Conservation (phyloP, 2,329 filamentous ascomycete genomes). For the Mycocentrospora acerina region DNA sequence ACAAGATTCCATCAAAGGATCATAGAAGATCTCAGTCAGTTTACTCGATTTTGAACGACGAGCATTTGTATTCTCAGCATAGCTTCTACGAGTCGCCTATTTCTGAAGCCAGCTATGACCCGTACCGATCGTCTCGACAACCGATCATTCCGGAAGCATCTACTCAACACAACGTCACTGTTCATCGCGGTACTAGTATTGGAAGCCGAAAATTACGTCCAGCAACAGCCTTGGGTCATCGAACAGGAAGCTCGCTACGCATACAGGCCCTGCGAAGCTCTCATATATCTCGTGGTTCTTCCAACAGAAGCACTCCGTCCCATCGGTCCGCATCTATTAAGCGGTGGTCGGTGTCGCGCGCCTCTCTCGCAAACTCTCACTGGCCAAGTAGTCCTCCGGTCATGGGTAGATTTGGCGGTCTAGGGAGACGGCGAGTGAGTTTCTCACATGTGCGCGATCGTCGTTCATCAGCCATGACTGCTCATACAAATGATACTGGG, state of each 20-base stretch:
- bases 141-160: constrained; percentile 47
- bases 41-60: constrained; percentile 59
- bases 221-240: constrained; percentile 40
- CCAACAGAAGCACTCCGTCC: constrained; percentile 35
- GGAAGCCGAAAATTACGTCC: constrained; percentile 39
- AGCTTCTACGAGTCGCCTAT: constrained; percentile 53
- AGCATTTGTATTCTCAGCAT: constrained; percentile 51
- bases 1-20: constrained; percentile 36
- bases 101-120: constrained; percentile 73
- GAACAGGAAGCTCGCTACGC: constrained; percentile 47
- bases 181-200: constrained; percentile 57
- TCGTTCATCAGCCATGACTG: constrained; percentile 46
- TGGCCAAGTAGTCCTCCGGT: constrained; percentile 53
- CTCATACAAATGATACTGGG: constrained; percentile 34
- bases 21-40: constrained; percentile 54
- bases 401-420: constrained; percentile 52
- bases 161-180: constrained; percentile 66
- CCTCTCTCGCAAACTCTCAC: constrained; percentile 50
- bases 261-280: constrained; percentile 43
- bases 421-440: constrained; percentile 62
- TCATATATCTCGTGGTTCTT: constrained; percentile 35
- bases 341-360: constrained; percentile 35
- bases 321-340: constrained; percentile 23
- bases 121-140: constrained; percentile 70
- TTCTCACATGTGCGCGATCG: constrained; percentile 57